phyloP scores from a whole-genome alignment of 768 basidiomycete species.

The Leccinum pellstonianum region DNA sequence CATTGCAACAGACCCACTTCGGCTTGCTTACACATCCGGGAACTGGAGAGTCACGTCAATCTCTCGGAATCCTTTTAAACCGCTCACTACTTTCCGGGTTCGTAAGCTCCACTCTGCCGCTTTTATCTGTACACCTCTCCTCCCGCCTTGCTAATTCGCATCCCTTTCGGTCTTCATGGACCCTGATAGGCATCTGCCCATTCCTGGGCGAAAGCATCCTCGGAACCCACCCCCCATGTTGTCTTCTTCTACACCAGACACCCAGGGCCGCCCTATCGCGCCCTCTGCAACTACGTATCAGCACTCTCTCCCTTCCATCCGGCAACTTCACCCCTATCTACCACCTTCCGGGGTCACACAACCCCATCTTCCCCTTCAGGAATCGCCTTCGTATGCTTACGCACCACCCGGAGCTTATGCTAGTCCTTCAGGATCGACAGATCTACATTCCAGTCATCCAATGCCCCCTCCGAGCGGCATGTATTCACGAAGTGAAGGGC shows the following conservation, averaged over 20 bases:
- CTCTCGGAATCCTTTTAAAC: constrained; percentile 24
- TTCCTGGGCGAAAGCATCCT: constrained; percentile 32
- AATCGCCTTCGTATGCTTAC: constrained; percentile 28
- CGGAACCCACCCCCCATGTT: constrained; percentile 28
- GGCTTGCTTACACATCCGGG: constrained; percentile 29
- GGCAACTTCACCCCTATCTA: constrained; percentile 64
- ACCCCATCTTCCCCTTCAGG: constrained; percentile 28
- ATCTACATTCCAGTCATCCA: constrained; percentile 23
- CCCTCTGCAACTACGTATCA: constrained; percentile 25
- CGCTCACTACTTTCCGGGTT: constrained; percentile 22
- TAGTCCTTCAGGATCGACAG: constrained; percentile 27
- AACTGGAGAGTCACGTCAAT: constrained; percentile 27
- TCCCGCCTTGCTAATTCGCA: constrained; percentile 18
- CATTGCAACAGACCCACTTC: constrained; percentile 29
- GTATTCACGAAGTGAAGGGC: constrained; percentile 36
- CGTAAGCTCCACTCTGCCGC: constrained; percentile 23
- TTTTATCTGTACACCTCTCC: constrained; percentile 15
- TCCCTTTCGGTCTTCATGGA: constrained; percentile 31
- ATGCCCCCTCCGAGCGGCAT: constrained; percentile 22
- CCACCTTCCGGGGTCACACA: constrained; percentile 45
- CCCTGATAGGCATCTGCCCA: constrained; percentile 36
- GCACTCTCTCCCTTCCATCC: constrained; percentile 60
- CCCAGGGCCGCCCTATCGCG: constrained; percentile 28
- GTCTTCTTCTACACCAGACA: constrained; percentile 26
- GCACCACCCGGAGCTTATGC: constrained; percentile 24